Evolutionary conservation across 1,284 basidiomycete species (phyloP), one percentile per base, ranked within the genome.

Genomic region (Trichosporon sp.): DNA sequence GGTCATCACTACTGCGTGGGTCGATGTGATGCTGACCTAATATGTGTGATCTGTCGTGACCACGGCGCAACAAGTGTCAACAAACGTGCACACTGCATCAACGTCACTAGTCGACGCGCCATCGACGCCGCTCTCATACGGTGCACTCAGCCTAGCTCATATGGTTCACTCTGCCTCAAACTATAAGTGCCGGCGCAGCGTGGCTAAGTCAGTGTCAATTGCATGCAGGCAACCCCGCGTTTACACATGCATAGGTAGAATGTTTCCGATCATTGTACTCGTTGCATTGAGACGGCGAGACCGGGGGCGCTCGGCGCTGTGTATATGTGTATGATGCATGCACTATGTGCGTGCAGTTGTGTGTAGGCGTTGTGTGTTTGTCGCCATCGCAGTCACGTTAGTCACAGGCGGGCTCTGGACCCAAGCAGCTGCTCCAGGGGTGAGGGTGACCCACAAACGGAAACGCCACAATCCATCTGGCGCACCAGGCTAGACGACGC

Each of bases 161-260:
- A 54, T 19, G n/a, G 51, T 26, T 54, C 14, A 63, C 59, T 63
- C 32, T 63, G 59, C 32, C n/a, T 32, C 7, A 63, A 37, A 35
- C 59, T n/a, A 37, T 8, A 35, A 32, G 12, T 35, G 32, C 32
- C 10, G 31, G 59, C 32, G 32, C 32, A 63, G 32, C 14, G 59
- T 63, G 59, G 59, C 59, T 63, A n/a, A 63, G 37, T n/a, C 32
- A 63, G 59, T 63, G 32, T 63, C 31, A 63, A 8, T 11, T 11
- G 32, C 59, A 63, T 35, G 31, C 59, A 37, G 1, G 14, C 59
- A 14, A 37, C 32, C 31, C 21, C 21, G 51, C 11, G 21, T 10
- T 19, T 21, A 6, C 4, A 6, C 43, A 46, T 54, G 19, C 51
- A 54, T 63, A 32, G 7, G 31, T 16, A 63, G 16, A 31, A 14